Evolutionary conservation across 495 filamentous ascomycete species (phyloP).

Genomic region (Mycothermus thermophilus): DNA sequence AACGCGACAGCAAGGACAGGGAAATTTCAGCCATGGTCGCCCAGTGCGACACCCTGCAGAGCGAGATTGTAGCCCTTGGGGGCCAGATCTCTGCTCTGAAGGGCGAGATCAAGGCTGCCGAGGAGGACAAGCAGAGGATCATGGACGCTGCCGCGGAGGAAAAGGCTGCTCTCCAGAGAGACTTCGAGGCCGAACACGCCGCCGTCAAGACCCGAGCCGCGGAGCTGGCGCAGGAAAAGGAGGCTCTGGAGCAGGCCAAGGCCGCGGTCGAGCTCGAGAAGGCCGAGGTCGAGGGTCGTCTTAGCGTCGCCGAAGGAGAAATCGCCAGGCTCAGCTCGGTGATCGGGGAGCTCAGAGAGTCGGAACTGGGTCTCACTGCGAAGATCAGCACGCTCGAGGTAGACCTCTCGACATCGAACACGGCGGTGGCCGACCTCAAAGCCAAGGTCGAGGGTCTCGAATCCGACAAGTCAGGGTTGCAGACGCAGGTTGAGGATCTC

Average conservation of each 20-base stretch:
- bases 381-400: slow-evolving; percentile 13
- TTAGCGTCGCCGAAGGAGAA: slow-evolving; percentile 13
- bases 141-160: slow-evolving; percentile 7
- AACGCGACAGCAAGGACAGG: slow-evolving; percentile 24
- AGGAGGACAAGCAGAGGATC: slow-evolving; percentile 4
- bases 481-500: slow-evolving; percentile 19
- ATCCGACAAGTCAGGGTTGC: slow-evolving; percentile 23
- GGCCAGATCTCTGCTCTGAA: slow-evolving; percentile 11
- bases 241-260: slow-evolving; percentile 18
- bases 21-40: slow-evolving; percentile 20
- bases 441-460: slow-evolving; percentile 21
- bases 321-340: slow-evolving; percentile 12
- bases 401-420: slow-evolving; percentile 9
- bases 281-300: slow-evolving; percentile 16
- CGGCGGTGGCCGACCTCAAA: slow-evolving; percentile 10
- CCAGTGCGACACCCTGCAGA: slow-evolving; percentile 16
- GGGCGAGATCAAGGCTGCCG: slow-evolving; percentile 4
- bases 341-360: slow-evolving; percentile 12
- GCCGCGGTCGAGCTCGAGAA: slow-evolving; percentile 22
- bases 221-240: slow-evolving; percentile 27
- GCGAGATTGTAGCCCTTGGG: slow-evolving; percentile 3
- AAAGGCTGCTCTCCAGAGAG: slow-evolving; percentile 12
- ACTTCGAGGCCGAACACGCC: slow-evolving; percentile 11
- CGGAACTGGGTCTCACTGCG: slow-evolving; percentile 9
- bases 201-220: slow-evolving; percentile 13